These are phyloP conservation scores for Naganishia kalamii DNA, from an alignment of 768 basidiomycete species.

Conservation along the genomic window DNA sequence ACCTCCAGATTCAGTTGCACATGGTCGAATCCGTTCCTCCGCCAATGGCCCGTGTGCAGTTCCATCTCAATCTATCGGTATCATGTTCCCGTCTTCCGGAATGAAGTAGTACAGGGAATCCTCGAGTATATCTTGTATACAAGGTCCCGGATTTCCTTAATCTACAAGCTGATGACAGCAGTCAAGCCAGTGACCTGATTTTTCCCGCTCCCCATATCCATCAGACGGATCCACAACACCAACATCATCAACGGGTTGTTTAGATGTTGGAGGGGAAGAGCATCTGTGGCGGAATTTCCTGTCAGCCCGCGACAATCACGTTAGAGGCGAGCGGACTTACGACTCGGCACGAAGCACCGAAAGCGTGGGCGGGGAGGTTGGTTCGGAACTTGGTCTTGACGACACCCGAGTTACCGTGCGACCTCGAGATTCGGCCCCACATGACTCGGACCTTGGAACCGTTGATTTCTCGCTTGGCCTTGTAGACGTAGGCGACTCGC, in stretches of 20 bases:
- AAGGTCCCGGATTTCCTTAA: neutral
- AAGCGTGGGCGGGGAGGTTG: constrained; percentile 90
- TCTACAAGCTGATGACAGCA: constrained; percentile 14
- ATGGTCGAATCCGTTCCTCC: neutral
- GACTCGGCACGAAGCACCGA: constrained; percentile 71
- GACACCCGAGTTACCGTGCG: constrained; percentile 89
- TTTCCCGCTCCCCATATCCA: constrained; percentile 3
- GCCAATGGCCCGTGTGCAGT: neutral
- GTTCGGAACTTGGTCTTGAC: constrained; percentile 93
- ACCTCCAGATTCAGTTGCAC: neutral
- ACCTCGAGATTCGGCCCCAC: constrained; percentile 92
- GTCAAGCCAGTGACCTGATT: constrained; percentile 6
- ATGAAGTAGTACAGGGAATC: constrained; percentile 17
- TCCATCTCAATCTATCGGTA: constrained; percentile 13
- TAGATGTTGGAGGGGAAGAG: constrained; percentile 48
- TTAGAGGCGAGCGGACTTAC: constrained; percentile 29
- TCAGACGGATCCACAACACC: constrained; percentile 14
- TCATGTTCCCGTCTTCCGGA: constrained; percentile 3
- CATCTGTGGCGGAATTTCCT: too few species aligned
- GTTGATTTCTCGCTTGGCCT: constrained; percentile 85
- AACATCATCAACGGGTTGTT: constrained; percentile 22
- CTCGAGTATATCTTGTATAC: constrained; percentile 8
- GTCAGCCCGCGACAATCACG: too few species aligned
- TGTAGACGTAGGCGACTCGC: constrained; percentile 98
- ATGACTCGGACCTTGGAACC: constrained; percentile 95